Evolutionary conservation across 2,329 filamentous ascomycete species (phyloP).

Genomic region (Thielaviopsis euricoi): DNA sequence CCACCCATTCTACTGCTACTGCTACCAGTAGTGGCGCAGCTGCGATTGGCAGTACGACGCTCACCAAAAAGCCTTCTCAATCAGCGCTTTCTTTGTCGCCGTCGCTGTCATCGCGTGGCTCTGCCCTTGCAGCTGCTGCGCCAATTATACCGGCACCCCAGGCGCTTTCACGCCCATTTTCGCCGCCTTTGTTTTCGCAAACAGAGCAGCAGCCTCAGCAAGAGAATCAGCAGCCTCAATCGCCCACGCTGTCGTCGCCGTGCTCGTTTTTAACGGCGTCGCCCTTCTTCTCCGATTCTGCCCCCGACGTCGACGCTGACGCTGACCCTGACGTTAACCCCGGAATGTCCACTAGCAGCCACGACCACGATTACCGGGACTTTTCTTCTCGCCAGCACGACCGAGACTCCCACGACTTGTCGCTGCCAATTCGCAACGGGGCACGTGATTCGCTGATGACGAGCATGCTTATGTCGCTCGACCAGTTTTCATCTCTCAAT

Average conservation of each 20-base stretch:
- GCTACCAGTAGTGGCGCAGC: too few species aligned
- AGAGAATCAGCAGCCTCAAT: neutral
- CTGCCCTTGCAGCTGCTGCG: neutral
- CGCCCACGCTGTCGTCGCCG: neutral
- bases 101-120: neutral
- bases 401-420: conserved; percentile 71
- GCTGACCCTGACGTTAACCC: conserved; percentile 12
- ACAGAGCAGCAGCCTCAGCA: neutral
- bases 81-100: neutral
- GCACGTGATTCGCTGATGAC: conserved; percentile 84
- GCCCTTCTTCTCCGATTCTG: conserved; percentile 12
- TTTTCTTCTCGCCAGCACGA: conserved; percentile 12
- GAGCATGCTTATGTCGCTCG: conserved; percentile 87
- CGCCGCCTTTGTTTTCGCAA: too few species aligned
- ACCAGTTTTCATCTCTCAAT: conserved; percentile 43
- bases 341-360: conserved; percentile 19
- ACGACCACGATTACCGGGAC: conserved; percentile 16
- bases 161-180: too few species aligned
- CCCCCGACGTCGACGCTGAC: conserved; percentile 5
- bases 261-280: neutral
- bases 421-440: conserved; percentile 57
- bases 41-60: neutral
- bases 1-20: neutral
- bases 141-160: neutral
- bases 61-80: too few species aligned